Evolutionary conservation across 352 stramenopile species (phyloP).

Genomic region (Phytophthora macrochlamydospora): DNA sequence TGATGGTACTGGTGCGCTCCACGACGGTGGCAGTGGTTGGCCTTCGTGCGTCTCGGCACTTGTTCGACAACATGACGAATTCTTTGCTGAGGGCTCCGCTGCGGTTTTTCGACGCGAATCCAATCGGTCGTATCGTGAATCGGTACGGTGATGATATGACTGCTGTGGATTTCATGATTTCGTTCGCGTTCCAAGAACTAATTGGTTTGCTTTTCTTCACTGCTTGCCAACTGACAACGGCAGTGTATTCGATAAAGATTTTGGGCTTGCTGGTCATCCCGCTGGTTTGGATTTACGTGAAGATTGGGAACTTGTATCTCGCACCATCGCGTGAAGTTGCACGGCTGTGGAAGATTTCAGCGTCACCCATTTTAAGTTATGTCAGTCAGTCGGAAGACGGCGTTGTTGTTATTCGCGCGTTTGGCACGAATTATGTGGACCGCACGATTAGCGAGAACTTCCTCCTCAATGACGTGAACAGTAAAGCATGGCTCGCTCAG

Average conservation of each 20-base stretch:
- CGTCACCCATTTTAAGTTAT: constrained; percentile 48
- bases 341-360: constrained; percentile 41
- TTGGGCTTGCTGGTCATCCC: constrained; percentile 81
- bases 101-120: constrained; percentile 93
- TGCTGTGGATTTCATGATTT: constrained; percentile 84
- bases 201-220: constrained; percentile 71
- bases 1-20: constrained; percentile 46
- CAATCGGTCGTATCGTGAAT: constrained; percentile 89
- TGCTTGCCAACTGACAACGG: constrained; percentile 71
- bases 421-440: constrained; percentile 26
- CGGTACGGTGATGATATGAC: constrained; percentile 91
- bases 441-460: constrained; percentile 33
- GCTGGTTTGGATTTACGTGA: constrained; percentile 83
- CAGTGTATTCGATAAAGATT: constrained; percentile 78
- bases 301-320: constrained; percentile 41
- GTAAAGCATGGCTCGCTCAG: constrained; percentile 27
- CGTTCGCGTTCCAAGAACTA: constrained; percentile 33
- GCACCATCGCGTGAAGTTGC: constrained; percentile 44
- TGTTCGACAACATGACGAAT: constrained; percentile 89
- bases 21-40: constrained; percentile 41
- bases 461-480: constrained; percentile 36
- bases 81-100: constrained; percentile 87
- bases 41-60: constrained; percentile 42
- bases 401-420: constrained; percentile 42
- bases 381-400: constrained; percentile 39